These are phyloP conservation scores for Rubroshorea leprosula DNA, from an alignment of 345 rosid species.

Conservation along the genomic window DNA sequence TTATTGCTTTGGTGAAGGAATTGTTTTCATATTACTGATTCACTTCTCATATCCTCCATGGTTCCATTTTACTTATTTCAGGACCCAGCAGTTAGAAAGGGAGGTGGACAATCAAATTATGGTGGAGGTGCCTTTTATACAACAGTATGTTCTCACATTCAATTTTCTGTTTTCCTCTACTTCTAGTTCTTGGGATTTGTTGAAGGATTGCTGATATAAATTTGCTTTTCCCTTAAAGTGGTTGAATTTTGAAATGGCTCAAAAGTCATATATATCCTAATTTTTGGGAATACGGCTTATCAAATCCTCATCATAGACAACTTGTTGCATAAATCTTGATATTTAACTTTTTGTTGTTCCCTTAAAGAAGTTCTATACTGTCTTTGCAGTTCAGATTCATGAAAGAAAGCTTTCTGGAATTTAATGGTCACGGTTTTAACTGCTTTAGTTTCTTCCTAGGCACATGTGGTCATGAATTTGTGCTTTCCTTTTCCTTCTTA, in stretches of 20 bases:
- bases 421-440: too few relatives aligned
- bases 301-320: background rate
- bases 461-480: background rate
- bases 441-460: background rate
- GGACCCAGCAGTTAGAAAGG: slow-evolving; percentile 39
- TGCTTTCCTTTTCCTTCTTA: slow-evolving; percentile 3
- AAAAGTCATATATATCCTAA: background rate
- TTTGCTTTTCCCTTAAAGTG: background rate
- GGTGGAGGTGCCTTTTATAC: slow-evolving; percentile 57
- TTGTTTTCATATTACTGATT: too few relatives aligned
- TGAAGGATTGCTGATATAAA: slow-evolving; percentile 1
- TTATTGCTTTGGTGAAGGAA: too few relatives aligned
- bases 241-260: background rate
- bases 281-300: slow-evolving; percentile 1
- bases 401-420: background rate
- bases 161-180: background rate
- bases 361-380: background rate
- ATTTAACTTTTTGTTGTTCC: background rate
- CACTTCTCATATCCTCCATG: slow-evolving; percentile 6
- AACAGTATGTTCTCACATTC: slow-evolving; percentile 31
- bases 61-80: slow-evolving; percentile 22
- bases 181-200: background rate
- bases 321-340: too few relatives aligned
- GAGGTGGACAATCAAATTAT: slow-evolving; percentile 40
- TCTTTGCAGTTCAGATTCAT: background rate